Percentiles rank a stretch among this genome's conserved stretches.
phyloP scores from a whole-genome alignment of 192 early-diverging fungal species.

The Oehlia diaphana region DNA sequence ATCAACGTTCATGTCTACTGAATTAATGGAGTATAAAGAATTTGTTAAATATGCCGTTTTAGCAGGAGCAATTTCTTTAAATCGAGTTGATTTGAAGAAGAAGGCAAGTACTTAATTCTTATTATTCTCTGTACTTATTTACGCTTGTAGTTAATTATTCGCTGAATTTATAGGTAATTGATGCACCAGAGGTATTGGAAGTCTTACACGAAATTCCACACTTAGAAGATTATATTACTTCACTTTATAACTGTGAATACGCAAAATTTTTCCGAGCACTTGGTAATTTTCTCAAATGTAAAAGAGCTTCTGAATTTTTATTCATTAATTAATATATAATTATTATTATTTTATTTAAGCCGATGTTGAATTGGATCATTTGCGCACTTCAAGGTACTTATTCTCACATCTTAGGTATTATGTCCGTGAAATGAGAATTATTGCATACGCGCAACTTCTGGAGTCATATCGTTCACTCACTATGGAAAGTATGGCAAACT shows the following conservation, averaged over 20 bases:
- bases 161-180: constrained; percentile 63
- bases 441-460: constrained; percentile 92
- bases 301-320: background rate
- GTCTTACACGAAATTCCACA: constrained; percentile 88
- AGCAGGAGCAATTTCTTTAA: constrained; percentile 82
- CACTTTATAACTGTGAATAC: constrained; percentile 91
- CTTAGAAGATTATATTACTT: constrained; percentile 78
- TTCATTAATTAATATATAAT: background rate
- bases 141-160: background rate
- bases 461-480: constrained; percentile 94
- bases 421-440: constrained; percentile 98
- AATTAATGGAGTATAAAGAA: constrained; percentile 96
- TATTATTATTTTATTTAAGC: constrained; percentile 47
- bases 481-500: constrained; percentile 92
- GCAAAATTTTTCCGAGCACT: constrained; percentile 89
- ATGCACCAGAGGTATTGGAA: constrained; percentile 96
- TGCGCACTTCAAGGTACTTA: constrained; percentile 80
- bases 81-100: constrained; percentile 92
- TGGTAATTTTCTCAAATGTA: constrained; percentile 42
- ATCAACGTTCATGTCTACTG: constrained; percentile 93
- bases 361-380: constrained; percentile 70
- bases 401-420: constrained; percentile 88
- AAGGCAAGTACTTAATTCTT: constrained; percentile 58
- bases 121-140: background rate
- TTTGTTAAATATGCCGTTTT: constrained; percentile 95